Evolutionary conservation across 1,284 basidiomycete species (phyloP).

Genomic region (Thecaphora thlaspeos): DNA sequence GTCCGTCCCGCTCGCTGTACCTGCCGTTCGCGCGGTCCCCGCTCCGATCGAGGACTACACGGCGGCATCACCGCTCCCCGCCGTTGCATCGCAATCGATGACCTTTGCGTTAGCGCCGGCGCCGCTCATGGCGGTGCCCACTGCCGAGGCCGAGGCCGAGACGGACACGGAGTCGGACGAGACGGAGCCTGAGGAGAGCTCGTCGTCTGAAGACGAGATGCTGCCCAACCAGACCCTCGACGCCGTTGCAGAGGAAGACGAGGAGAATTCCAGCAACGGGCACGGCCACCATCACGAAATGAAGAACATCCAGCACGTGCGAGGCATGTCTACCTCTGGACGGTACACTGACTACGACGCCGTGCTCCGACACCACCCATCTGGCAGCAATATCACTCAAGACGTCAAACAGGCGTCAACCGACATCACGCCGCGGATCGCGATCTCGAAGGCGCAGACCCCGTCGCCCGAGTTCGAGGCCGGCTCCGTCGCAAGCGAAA

Average conservation of each 20-base stretch:
- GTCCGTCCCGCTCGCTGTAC: neutral
- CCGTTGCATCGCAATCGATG: no score
- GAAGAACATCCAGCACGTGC: conserved; percentile 18
- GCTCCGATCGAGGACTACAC: neutral
- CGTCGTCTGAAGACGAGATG: conserved; percentile 22
- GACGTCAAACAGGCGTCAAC: neutral
- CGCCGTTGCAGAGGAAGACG: conserved; percentile 44
- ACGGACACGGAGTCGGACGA: conserved; percentile 11
- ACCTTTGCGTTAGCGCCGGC: no score
- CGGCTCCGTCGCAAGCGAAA: neutral
- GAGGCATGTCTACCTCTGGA: conserved; percentile 20
- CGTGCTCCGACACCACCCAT: neutral
- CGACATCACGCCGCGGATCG: conserved; percentile 3
- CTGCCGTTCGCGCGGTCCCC: neutral
- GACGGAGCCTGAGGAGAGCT: conserved; percentile 8
- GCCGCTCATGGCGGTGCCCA: neutral
- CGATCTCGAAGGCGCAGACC: conserved; percentile 2
- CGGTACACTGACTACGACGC: conserved; percentile 20
- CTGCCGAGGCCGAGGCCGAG: conserved; percentile 5
- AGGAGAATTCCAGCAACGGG: conserved; percentile 33
- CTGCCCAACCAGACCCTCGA: conserved; percentile 25
- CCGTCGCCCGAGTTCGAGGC: neutral
- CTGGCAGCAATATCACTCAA: neutral
- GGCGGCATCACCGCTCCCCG: neutral
- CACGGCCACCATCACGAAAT: conserved; percentile 35